Base-by-base conservation (phyloP, 2,329 filamentous ascomycete species). In the Alternaria solani region DNA sequence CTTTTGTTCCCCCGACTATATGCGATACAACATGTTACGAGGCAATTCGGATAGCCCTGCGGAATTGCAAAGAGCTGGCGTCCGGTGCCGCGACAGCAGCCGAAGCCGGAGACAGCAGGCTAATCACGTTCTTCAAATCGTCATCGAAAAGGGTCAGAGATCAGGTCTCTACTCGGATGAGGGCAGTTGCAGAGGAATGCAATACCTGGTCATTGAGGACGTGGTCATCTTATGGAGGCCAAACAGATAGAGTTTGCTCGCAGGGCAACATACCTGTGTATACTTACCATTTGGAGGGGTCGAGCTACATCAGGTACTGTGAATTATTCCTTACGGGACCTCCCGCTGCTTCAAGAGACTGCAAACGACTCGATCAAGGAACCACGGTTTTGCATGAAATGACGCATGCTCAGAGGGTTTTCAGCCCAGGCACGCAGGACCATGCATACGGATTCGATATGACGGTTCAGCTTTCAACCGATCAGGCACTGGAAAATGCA, bases 331-430 rank as follows among this genome's bases (percentile, higher is more conserved):
- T 38, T 3, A 38, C 36, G 8, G 4, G 3, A 38, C 6, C 4
- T n/a, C 26, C 25, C 28, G 16, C 18, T 48, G 20, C 20, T 23
- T 20, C n/a, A n/a, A 16, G 12, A 14, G 44, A 28, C 1, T 91
- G 89, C 80, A 87, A 90, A 72, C 83, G 69, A 2, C 88, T 91
- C 77, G 89, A 90, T 71, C 86, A 89, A 78, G 86, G 86, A 3
- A 88, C 85, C 11, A 90, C 88, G 14, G 83, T 83, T 32, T 75
- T 91, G 14, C 89, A 91, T 70, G 89, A 91, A 81, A 81, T 83
- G 66, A 89, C 88, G 8, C 89, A 91, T 71, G 81, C 84, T n/a
- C 77, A 83, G 72, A 82, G 78, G 77, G 81, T 84, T 12, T 86
- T 86, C 57, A 73, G 68, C 68, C 73, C 74, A 12, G 86, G 87